Base-by-base conservation (phyloP, 1,139 yeast genomes). In the Citeromyces siamensis region DNA sequence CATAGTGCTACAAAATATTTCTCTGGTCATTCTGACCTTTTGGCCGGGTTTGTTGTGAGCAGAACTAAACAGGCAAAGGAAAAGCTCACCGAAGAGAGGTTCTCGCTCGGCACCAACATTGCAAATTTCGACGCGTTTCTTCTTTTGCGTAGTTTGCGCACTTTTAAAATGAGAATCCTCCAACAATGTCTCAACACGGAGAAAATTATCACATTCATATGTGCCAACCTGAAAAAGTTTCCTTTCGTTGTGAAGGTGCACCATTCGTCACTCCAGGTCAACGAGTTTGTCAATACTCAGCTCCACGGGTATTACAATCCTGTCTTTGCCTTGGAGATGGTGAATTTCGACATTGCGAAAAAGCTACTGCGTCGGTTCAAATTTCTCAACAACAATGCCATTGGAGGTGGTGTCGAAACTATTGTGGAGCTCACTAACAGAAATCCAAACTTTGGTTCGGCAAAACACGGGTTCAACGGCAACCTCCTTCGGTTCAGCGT, bases 1-100 rank as follows among this genome's bases (percentile, higher is more conserved):
- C 95, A 88, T 56, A 83, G 95, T 1, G 95, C 94, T 1, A 85
- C 95, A 3, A 88, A 88, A 54, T 88, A 78, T 58, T 73, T 86
- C 50, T 95, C 95, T 8, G 96, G 96, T 17, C 96, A 88, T 49
- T 79, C 94, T 20, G 97, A 88, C 55, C 59, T 85, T 37, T 65
- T 88, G 37, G 90, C 95, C 8, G 97, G 97, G 5, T 68, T 84
- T 14, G 61, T 88, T 18, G 75, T 78, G 6, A 74, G 82, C 8
- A 72, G 74, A 51, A 70, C 71, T 40, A 50, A 53, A 10, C 60
- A 60, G 1, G 62, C 66, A 6, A 66, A 68, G 42, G 46, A 58
- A 10, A 49, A 57, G 23, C 61, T 88, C 43, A 58, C 64, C 9
- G 56, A 54, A 0, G 95, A 88, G 49, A 65, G 97, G 46, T 55